Conservation (phyloP, 2,329 filamentous ascomycete genomes). For the Graphilbum sp. region DNA sequence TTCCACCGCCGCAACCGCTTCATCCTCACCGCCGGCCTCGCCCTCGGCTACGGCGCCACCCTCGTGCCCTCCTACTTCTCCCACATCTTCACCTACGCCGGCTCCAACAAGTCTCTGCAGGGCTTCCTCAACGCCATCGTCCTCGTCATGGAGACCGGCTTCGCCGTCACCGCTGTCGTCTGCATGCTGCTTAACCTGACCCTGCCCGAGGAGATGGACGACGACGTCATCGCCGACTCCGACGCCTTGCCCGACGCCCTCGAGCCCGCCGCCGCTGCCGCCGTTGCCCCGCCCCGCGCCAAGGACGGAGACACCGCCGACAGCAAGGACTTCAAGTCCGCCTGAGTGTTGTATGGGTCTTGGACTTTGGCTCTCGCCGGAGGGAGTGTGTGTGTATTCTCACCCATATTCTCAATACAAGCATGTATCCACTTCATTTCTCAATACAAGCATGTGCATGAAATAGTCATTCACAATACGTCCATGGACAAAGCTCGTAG, state of each 20-base stretch:
- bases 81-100: slow-evolving; percentile 56
- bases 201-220: slow-evolving; percentile 61
- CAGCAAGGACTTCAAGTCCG: too few relatives aligned
- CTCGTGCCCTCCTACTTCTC: slow-evolving; percentile 51
- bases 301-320: too few relatives aligned
- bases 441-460: too few relatives aligned
- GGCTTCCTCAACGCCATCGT: slow-evolving; percentile 64
- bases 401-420: too few relatives aligned
- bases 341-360: too few relatives aligned
- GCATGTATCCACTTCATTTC: too few relatives aligned
- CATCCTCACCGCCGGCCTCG: slow-evolving; percentile 59
- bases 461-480: too few relatives aligned
- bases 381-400: too few relatives aligned
- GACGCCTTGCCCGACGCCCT: slow-evolving; percentile 5
- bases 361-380: too few relatives aligned
- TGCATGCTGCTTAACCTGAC: slow-evolving; percentile 58
- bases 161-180: slow-evolving; percentile 57
- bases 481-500: too few relatives aligned
- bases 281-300: neutral
- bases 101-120: slow-evolving; percentile 46
- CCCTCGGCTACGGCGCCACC: slow-evolving; percentile 57
- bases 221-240: slow-evolving; percentile 26
- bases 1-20: slow-evolving; percentile 73
- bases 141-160: slow-evolving; percentile 59
- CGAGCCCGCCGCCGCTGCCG: too few relatives aligned